Base-by-base conservation (phyloP, 2,329 filamentous ascomycete species). In the Colletotrichum incanum region DNA sequence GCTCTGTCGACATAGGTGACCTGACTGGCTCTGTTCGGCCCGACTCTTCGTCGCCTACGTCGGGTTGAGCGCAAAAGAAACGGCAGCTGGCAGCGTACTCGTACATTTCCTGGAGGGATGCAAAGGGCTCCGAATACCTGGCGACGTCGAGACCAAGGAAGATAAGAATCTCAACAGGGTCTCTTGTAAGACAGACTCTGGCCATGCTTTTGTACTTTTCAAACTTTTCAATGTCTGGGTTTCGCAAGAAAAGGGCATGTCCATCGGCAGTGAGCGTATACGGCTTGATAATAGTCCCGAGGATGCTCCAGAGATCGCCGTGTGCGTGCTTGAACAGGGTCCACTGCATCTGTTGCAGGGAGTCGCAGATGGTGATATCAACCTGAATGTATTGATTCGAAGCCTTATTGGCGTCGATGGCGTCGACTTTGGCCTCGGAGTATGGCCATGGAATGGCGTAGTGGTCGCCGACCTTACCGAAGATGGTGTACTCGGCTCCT, bases 231-330 rank as follows among this genome's bases (percentile, higher is more conserved):
- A 95, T 90, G 77, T 94, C 91, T 5, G 88, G 85, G 20, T 95
- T 86, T 0, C 93, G 88, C 0, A 96, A 76, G 78, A 87, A 90
- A 1, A 96, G 80, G 1, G 90, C 92, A 16, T 78, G 80, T 62
- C 93, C 89, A 74, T 91, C 92, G 31, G 90, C 83, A 0, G 89
- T 93, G 9, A 96, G 86, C 1, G 93, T 93, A 45, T 90, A 87
- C 0, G 87, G 87, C 0, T 91, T 87, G 73, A 94, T 89, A 11
- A 86, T 88, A 23, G 90, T 85, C 6, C 93, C 92, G 0, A 96
- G 78, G 11, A 90, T 78, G 71, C 89, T 92, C 86, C 91, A 91
- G 0, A 90, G 68, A 75, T 96, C 93, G n/a, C 93, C 92, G 76
- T 96, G 93, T 0, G 89, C 88, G 49, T 92, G 86, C 75, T 90